Evolutionary conservation across 345 rosid genomes (phyloP).

Genomic region (Camelina neglecta): DNA sequence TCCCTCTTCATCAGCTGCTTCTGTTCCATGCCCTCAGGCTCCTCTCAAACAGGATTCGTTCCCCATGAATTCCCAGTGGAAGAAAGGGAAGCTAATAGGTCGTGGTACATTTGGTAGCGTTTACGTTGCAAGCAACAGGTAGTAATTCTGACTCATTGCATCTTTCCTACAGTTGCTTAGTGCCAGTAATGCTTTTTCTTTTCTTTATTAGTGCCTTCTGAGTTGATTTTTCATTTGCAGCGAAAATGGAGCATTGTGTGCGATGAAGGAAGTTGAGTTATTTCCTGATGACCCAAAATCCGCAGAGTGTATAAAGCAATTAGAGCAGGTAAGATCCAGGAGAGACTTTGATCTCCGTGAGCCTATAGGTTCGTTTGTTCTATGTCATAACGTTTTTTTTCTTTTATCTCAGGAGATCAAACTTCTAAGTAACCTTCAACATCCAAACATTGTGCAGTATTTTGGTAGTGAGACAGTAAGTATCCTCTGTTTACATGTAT

Average conservation of each 20-base stretch:
- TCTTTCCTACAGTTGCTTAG: conserved; percentile 2
- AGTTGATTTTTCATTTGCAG: conserved; percentile 49
- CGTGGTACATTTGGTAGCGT: conserved; percentile 99
- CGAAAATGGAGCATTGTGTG: conserved; percentile 95
- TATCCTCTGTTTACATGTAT: conserved; percentile 38
- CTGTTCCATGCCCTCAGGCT: conserved; percentile 45
- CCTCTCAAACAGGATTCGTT: conserved; percentile 54
- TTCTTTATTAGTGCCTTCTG: conserved; percentile 17
- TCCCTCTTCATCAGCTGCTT: conserved; percentile 50
- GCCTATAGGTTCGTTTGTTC: background rate
- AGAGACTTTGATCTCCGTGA: conserved; percentile 3
- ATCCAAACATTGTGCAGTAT: conserved; percentile 97
- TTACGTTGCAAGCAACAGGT: conserved; percentile 91
- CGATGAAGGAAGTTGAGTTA: conserved; percentile 95
- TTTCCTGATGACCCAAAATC: conserved; percentile 94
- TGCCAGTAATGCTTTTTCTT: conserved; percentile 10
- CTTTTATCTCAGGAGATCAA: conserved; percentile 72
- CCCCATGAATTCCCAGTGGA: conserved; percentile 71
- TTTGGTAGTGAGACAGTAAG: conserved; percentile 98
- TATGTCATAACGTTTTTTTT: conserved; percentile 14
- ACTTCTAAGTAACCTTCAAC: conserved; percentile 90
- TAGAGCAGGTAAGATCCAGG: conserved; percentile 69
- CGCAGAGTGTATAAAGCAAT: conserved; percentile 79
- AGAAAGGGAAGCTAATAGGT: conserved; percentile 95
- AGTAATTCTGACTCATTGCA: conserved; percentile 9